A percentile compares a stretch with the other conserved stretches of the same genome.
phyloP scores from a whole-genome alignment of 345 rosid genomes.

The Populus simonii region DNA sequence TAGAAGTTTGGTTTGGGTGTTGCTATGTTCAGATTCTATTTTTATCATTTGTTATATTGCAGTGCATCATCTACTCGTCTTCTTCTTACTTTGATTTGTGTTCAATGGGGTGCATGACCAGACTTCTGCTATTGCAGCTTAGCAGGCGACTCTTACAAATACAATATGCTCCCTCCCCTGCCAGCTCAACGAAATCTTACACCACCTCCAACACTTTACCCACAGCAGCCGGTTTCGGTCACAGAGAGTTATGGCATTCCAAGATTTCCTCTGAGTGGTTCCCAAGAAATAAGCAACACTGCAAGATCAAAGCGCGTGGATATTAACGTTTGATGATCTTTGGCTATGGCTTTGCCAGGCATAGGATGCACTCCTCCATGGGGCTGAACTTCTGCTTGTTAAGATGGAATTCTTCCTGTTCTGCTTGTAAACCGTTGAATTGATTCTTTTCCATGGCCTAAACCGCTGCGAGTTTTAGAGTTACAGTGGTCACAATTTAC shows the following conservation, averaged over 20 bases:
- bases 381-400: not conserved
- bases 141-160: constrained; percentile 57
- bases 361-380: not conserved
- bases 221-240: constrained; percentile 83
- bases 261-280: constrained; percentile 56
- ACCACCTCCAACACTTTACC: constrained; percentile 93
- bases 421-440: constrained; percentile 6
- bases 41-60: not conserved
- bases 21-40: not conserved
- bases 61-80: not conserved
- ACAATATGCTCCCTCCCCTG: constrained; percentile 74
- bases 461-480: not conserved
- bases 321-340: constrained; percentile 58
- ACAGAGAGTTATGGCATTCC: constrained; percentile 67
- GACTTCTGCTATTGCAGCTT: constrained; percentile 45
- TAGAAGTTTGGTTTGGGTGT: not conserved
- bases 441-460: constrained; percentile 28
- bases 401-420: not conserved
- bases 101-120: not conserved
- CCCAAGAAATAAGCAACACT: constrained; percentile 52
- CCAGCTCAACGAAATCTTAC: constrained; percentile 93
- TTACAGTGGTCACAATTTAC: not conserved
- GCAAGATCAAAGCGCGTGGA: constrained; percentile 75
- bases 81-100: not conserved
- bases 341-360: not conserved